phyloP scores from a whole-genome alignment of 2,329 filamentous ascomycete species.

The Aspergillus chevalieri region DNA sequence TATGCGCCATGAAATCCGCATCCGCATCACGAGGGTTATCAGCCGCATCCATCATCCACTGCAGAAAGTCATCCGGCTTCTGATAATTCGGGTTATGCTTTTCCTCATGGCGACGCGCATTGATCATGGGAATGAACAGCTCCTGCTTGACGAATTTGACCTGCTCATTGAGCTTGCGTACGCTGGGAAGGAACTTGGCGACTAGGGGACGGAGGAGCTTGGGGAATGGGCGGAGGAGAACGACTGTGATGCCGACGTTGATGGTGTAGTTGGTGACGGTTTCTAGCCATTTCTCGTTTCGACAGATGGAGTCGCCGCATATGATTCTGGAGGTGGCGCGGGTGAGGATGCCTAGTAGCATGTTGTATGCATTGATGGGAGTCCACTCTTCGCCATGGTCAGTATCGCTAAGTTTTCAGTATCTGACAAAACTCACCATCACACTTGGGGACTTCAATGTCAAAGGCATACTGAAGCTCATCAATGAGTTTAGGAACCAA shows the following conservation, averaged over 20 bases:
- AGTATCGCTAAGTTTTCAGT: not conserved
- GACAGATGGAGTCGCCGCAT: conserved; percentile 30
- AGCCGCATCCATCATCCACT: conserved; percentile 28
- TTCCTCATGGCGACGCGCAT: conserved; percentile 20
- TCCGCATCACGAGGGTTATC: conserved; percentile 16
- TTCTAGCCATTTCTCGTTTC: conserved; percentile 35
- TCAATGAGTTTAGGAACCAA: conserved; percentile 20
- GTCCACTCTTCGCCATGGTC: conserved; percentile 17
- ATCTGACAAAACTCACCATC: conserved; percentile 10
- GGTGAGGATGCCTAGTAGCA: conserved; percentile 30
- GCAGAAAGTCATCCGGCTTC: conserved; percentile 26
- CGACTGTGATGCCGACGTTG: conserved; percentile 27
- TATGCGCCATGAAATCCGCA: conserved; percentile 18
- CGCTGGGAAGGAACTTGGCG: conserved; percentile 29
- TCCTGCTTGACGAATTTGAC: conserved; percentile 24
- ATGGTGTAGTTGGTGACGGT: conserved; percentile 29
- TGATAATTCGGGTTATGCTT: conserved; percentile 9
- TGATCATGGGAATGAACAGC: conserved; percentile 30
- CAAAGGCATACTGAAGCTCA: conserved; percentile 21
- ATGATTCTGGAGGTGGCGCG: conserved; percentile 38
- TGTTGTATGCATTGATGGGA: conserved; percentile 15
- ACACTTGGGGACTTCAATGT: conserved; percentile 17
- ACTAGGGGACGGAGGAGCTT: conserved; percentile 26
- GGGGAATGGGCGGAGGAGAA: conserved; percentile 30
- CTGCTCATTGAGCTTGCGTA: conserved; percentile 25